Base-by-base conservation (phyloP, 2,329 filamentous ascomycete species). In the Microcera coccophila region DNA sequence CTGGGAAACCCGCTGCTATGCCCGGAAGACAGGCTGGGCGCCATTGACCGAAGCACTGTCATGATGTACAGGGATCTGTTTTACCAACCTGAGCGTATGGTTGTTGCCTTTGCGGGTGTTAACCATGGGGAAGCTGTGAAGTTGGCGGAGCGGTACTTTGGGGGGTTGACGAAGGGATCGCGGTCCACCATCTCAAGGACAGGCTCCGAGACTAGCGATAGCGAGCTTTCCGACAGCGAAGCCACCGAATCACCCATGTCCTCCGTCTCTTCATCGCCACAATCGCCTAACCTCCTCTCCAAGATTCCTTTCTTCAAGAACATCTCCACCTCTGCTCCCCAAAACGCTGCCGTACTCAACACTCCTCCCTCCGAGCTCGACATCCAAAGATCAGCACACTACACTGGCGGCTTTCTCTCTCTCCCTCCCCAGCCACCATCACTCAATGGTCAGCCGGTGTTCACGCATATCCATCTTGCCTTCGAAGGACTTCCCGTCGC, bases 401-500 rank as follows among this genome's bases (percentile, higher is more conserved):
- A 98, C 68, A 97, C 91, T 0, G 93, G 93, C 59, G 93, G 93
- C 41, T 95, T 95, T 71, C 80, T 95, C 47, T 85, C 87, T 2
- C 82, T 95, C 10, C 90, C 90, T 1, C 76, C 83, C 0, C 85
- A 93, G 36, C 87, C 89, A 3, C 84, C 85, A 1, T 87, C 88
- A 0, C 87, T 89, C 19, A 82, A 84, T 60, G 74, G 87, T 44
- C 47, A 50, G 5, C 89, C 88, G 21, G 80, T 82, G 41, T 83
- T 96, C 55, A 94, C 88, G 16, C 87, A 98, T 67, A 90, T 98
- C 57, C 90, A 97, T 71, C 78, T 98, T 53, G 90, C 90, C 44
- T 97, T 98, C 58, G 93, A 98, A 72, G 90, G 90, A 19, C 80
- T 96, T 2, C 89, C 91, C 39, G 93, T 98, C 61, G 83, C 81